phyloP scores from a whole-genome alignment of 495 filamentous ascomycete genomes.

The Xylaria castorea region DNA sequence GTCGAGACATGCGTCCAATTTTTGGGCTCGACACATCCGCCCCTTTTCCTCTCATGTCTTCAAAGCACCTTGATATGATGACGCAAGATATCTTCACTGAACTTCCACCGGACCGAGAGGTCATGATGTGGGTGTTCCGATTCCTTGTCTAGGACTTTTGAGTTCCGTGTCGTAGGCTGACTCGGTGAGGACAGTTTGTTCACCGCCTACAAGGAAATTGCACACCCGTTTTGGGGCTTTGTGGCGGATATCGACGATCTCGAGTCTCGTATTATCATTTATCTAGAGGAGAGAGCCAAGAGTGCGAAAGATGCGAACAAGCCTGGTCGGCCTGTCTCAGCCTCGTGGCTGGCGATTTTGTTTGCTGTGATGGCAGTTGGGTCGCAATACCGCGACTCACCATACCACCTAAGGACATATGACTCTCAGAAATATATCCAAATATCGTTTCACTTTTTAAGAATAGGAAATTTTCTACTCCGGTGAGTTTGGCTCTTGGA shows the following conservation, averaged over 20 bases:
- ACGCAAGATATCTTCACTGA: constrained; percentile 72
- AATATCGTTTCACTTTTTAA: constrained; percentile 62
- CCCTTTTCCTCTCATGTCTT: constrained; percentile 83
- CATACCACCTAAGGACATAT: constrained; percentile 59
- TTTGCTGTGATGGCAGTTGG: constrained; percentile 83
- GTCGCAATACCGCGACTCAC: constrained; percentile 78
- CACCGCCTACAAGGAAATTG: constrained; percentile 75
- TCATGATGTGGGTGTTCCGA: constrained; percentile 56
- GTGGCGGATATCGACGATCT: constrained; percentile 72
- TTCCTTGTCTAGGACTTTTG: background rate
- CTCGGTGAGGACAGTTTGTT: constrained; percentile 61
- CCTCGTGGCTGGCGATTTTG: constrained; percentile 72
- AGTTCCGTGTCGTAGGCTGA: constrained; percentile 3
- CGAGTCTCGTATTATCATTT: constrained; percentile 68
- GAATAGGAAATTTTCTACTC: constrained; percentile 60
- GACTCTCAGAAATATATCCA: constrained; percentile 63
- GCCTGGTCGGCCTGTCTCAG: constrained; percentile 63
- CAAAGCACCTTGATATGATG: constrained; percentile 71
- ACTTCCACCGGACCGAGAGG: constrained; percentile 67
- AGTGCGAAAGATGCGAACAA: constrained; percentile 56
- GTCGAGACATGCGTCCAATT: constrained; percentile 75
- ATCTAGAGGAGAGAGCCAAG: constrained; percentile 70
- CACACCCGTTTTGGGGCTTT: constrained; percentile 80
- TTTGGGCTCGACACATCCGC: constrained; percentile 84
- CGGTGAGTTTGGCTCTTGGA: constrained; percentile 38